Evolutionary conservation across 2,329 filamentous ascomycete genomes (phyloP).

Genomic region (Fonsecaea monophora): DNA sequence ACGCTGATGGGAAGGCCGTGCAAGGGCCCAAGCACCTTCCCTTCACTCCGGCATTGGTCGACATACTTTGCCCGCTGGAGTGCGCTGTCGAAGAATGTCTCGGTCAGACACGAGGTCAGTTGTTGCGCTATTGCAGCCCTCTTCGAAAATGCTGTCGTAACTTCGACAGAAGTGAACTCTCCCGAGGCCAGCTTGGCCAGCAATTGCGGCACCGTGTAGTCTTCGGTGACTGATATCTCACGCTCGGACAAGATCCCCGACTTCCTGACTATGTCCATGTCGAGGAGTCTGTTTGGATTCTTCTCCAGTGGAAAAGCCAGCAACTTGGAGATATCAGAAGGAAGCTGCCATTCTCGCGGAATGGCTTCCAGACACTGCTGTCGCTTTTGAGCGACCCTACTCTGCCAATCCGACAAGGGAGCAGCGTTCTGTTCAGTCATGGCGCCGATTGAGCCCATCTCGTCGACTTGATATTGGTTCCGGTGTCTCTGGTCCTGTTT

Average conservation of each 20-base stretch:
- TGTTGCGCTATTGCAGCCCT: constrained; percentile 42
- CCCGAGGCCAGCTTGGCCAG: constrained; percentile 33
- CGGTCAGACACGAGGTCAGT: constrained; percentile 42
- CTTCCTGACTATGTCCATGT: constrained; percentile 46
- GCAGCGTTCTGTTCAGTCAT: constrained; percentile 6
- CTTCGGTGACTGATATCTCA: constrained; percentile 58
- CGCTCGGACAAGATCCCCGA: constrained; percentile 54
- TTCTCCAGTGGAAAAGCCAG: constrained; percentile 32
- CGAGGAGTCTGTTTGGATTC: constrained; percentile 39
- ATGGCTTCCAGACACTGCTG: constrained; percentile 31
- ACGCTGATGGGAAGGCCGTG: constrained; percentile 45
- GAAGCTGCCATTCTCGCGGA: constrained; percentile 43
- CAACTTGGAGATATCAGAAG: constrained; percentile 24
- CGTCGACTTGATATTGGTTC: background rate
- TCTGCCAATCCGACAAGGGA: constrained; percentile 24
- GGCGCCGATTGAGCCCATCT: constrained; percentile 25
- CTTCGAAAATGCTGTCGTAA: constrained; percentile 41
- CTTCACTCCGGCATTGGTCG: constrained; percentile 39
- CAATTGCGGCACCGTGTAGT: constrained; percentile 54
- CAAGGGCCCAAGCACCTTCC: constrained; percentile 42
- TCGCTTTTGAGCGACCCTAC: constrained; percentile 32
- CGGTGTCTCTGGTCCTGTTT: background rate
- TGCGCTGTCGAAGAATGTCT: constrained; percentile 43
- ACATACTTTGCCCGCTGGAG: constrained; percentile 41
- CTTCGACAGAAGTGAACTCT: constrained; percentile 37